Evolutionary conservation across 371 early-diverging fungal genomes (phyloP), one percentile per base, ranked within the genome.

Genomic region (Polyrhizophydium stewartii): DNA sequence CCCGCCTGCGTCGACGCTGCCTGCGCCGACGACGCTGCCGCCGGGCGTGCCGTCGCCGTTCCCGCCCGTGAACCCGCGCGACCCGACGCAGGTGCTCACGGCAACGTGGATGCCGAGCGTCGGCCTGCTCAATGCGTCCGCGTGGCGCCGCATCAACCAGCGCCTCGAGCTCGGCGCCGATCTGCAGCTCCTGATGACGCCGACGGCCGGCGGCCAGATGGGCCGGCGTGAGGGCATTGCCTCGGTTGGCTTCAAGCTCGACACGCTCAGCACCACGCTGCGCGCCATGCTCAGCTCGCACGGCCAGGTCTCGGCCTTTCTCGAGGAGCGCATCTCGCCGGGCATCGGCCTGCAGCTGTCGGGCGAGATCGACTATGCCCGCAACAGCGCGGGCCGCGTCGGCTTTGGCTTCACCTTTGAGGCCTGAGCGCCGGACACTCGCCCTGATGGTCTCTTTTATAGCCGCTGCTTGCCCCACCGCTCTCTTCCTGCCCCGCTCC

Each of bases 281-380:
- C 87, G 97, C 64, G 93, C 90, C 35, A 89, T 87, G 76, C 81
- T 96, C 37, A 95, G 94, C 73, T 92, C 92, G 27, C 85, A 86
- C 24, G 97, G 97, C 66, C 83, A 87, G 64, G 88, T 96, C 21
- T 82, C 86, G 56, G 87, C 92, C 55, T 87, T 95, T 22, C 68
- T 96, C 55, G 98, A 98, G 78, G 94, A 98, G 82, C 89, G 90
- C 79, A 89, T 98, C 70, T 91, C 90, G 19, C 95, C 94, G 55
- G 95, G 94, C 21, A 85, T 98, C 72, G 86, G 89, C 51, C 91
- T 97, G 84, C 51, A 73, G 69, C 47, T 77, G 59, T 87, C 89
- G 49, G 97, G 94, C 62, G 97, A 97, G 73, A 82, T 97, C 72
- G 96, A 97, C 76, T 96, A 97, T 70, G 82, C 90, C 73, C 94